Conservation (phyloP, 2,329 filamentous ascomycete genomes). For the Corniculantispora saksenae region DNA sequence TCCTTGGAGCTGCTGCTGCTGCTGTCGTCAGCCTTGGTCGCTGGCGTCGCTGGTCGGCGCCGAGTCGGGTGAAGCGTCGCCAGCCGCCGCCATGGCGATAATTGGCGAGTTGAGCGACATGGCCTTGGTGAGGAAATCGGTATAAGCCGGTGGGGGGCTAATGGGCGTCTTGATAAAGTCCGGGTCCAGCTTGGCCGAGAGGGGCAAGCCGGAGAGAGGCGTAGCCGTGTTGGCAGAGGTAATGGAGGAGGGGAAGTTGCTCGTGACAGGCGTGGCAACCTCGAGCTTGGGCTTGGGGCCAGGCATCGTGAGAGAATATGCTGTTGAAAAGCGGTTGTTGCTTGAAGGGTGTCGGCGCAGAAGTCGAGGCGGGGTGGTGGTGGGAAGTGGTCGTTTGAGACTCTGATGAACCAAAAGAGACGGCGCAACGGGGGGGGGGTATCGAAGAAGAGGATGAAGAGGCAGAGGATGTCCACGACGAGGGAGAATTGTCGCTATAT, state of each 20-base stretch:
- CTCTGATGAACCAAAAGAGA: background rate
- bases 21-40: constrained; percentile 57
- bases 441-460: background rate
- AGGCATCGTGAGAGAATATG: constrained; percentile 50
- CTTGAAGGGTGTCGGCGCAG: background rate
- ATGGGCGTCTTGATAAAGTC: constrained; percentile 83
- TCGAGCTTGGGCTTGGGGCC: constrained; percentile 59
- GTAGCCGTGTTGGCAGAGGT: constrained; percentile 65
- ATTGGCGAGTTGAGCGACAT: constrained; percentile 75
- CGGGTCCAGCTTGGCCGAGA: constrained; percentile 42
- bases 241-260: constrained; percentile 62
- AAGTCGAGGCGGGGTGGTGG: background rate
- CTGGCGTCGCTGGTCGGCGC: constrained; percentile 58
- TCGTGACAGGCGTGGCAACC: constrained; percentile 63
- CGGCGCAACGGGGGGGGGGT: background rate
- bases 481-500: background rate
- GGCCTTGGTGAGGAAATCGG: constrained; percentile 81
- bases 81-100: constrained; percentile 42
- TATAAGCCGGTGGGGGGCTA: constrained; percentile 85
- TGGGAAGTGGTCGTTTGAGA: background rate
- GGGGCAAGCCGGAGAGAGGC: constrained; percentile 57
- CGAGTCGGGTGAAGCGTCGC: constrained; percentile 48
- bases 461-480: background rate
- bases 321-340: background rate
- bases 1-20: constrained; percentile 40